phyloP scores from a whole-genome alignment of 257 asterid species.

The Gardenia jasminoides region DNA sequence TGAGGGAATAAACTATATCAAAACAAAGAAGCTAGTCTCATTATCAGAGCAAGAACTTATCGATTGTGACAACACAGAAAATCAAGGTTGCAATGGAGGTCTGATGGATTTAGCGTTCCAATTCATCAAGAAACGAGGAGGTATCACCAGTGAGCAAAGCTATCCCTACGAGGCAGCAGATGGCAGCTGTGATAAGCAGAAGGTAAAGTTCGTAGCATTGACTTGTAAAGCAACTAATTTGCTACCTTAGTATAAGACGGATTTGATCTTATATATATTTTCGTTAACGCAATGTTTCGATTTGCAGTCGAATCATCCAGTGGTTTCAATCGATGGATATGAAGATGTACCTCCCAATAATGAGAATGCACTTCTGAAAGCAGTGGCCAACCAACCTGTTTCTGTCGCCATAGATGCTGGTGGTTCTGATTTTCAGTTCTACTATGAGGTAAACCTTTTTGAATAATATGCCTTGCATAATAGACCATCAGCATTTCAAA shows the following conservation, averaged over 20 bases:
- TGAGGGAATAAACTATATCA: conserved; percentile 82
- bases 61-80: conserved; percentile 66
- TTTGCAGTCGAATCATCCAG: conserved; percentile 45
- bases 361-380: conserved; percentile 66
- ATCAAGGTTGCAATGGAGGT: conserved; percentile 88
- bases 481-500: background rate
- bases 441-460: conserved; percentile 57
- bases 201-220: conserved; percentile 37
- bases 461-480: background rate
- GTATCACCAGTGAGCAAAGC: conserved; percentile 60
- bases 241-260: background rate
- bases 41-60: conserved; percentile 87
- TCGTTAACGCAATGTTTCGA: background rate
- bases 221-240: background rate
- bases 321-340: conserved; percentile 66
- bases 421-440: conserved; percentile 74
- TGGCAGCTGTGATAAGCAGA: conserved; percentile 49
- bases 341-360: conserved; percentile 61
- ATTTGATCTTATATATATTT: background rate
- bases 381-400: conserved; percentile 74
- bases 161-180: conserved; percentile 74
- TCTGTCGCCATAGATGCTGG: conserved; percentile 81
- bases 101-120: conserved; percentile 80
- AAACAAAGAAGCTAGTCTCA: conserved; percentile 56
- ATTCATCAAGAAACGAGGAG: conserved; percentile 61